Base-by-base conservation (phyloP, 1,284 basidiomycete species). In the Pseudozyma sp. region DNA sequence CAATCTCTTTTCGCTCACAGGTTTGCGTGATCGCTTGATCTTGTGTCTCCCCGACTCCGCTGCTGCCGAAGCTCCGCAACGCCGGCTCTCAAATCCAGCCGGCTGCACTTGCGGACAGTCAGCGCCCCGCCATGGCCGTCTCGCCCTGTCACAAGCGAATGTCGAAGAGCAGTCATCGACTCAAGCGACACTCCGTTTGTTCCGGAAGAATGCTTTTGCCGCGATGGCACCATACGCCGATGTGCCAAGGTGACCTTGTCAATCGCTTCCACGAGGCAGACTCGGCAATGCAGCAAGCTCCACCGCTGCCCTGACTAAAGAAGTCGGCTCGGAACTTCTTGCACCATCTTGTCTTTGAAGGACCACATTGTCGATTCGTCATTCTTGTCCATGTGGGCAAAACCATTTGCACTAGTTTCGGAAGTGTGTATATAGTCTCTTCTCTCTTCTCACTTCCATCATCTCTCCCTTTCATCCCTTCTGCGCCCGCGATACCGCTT, bases 301-400 rank as follows among this genome's bases (percentile, higher is more conserved):
- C 30, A n/a, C 34, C 35, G 30, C 52, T 37, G 61, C 49, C 54
- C 50, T 57, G 61, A 64, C 54, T 57, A 64, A 53, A 9, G 43
- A 42, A 42, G 40, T 7, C 7, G 35, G 9, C 16, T 47, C 30
- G 17, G n/a, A 8, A 53, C 17, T 2, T 13, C 17, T 53, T 37
- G 54, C 45, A 50, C 60, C 42, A 52, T 44, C 8, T 7, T 24
- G 17, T 19, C 8, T 24, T 13, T 17, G 7, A 16, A 44, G 6
- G 5, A 11, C n/a, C 46, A 48, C 46, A 48, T 48, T 31, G 46
- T n/a, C 14, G 43, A 33, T 24, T 24, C 24, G 16, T 14, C 7
- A 10, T 13, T n/a, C n/a, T 16, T 42, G 13, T 16, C n/a, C 40
- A 7, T 42, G 40, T 42, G 40, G 1, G 7, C 1, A n/a, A 7